Percentiles rank a stretch among this genome's conserved stretches.
Evolutionary conservation across 805 yeast genomes (phyloP).

Genomic region (Limtongozyma cylindracea): DNA sequence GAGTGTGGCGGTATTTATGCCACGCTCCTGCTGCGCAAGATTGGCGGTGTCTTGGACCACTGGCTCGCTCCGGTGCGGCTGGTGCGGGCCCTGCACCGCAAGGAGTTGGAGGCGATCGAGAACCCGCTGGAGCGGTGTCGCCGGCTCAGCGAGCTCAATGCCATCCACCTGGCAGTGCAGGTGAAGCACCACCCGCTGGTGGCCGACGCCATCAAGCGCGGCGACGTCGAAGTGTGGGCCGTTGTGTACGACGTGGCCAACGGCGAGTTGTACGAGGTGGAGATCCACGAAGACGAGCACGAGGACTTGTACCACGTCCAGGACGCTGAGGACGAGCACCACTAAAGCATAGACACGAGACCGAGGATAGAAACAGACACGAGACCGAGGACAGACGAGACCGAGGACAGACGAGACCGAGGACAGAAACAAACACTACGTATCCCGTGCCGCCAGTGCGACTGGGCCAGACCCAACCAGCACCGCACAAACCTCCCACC

Average conservation of each 20-base stretch:
- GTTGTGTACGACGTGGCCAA: conserved; percentile 62
- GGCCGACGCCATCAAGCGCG: conserved; percentile 29
- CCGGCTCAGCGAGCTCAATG: conserved; percentile 52
- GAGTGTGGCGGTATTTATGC: conserved; percentile 91
- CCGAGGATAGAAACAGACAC: too few relatives aligned
- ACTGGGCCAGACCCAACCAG: too few relatives aligned
- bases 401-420: too few relatives aligned
- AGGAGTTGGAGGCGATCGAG: conserved; percentile 18
- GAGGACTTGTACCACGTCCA: conserved; percentile 14
- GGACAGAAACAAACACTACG: too few relatives aligned
- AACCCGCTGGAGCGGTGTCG: conserved; percentile 29
- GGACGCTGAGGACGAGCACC: conserved; percentile 7
- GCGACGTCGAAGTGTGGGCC: conserved; percentile 59
- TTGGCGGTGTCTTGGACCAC: conserved; percentile 46
- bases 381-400: too few relatives aligned
- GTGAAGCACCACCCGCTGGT: conserved; percentile 44
- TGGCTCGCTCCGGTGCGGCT: conserved; percentile 52
- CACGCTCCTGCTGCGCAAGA: conserved; percentile 32
- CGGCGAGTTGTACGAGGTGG: conserved; percentile 26
- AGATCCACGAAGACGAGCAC: conserved; percentile 15
- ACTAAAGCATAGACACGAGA: too few relatives aligned
- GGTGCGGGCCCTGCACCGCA: conserved; percentile 28
- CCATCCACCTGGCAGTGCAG: conserved; percentile 43
- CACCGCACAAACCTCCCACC: too few relatives aligned
- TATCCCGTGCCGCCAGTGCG: too few relatives aligned